phyloP scores from a whole-genome alignment of 768 basidiomycete species.

The Sistotremastrum suecicum region DNA sequence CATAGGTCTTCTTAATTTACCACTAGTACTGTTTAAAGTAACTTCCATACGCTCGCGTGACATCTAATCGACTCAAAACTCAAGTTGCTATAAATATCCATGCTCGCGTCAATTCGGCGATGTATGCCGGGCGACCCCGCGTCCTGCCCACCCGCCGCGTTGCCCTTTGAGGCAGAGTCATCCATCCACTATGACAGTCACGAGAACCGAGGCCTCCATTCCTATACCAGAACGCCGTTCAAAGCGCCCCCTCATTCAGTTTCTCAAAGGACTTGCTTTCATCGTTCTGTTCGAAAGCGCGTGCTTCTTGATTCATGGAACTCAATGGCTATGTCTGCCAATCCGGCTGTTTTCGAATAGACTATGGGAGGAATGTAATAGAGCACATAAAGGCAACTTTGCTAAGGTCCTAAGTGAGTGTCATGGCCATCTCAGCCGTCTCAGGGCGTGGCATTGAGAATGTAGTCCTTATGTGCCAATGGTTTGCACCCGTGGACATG shows the following conservation, averaged over 20 bases:
- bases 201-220: neutral
- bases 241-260: slow-evolving; percentile 16
- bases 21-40: too few species aligned
- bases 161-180: too few species aligned
- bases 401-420: slow-evolving; percentile 57
- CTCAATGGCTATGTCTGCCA: slow-evolving; percentile 61
- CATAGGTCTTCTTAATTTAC: too few species aligned
- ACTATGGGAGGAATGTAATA: too few species aligned
- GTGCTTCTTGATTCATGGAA: slow-evolving; percentile 53
- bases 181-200: slow-evolving; percentile 1
- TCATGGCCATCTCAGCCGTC: neutral
- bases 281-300: slow-evolving; percentile 44
- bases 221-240: slow-evolving; percentile 13
- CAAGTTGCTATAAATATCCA: too few species aligned
- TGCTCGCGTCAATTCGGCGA: too few species aligned
- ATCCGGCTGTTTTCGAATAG: slow-evolving; percentile 30
- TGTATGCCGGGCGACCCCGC: too few species aligned
- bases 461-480: slow-evolving; percentile 64
- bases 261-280: slow-evolving; percentile 36
- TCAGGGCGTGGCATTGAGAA: neutral
- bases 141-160: too few species aligned
- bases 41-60: too few species aligned
- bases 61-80: too few species aligned
- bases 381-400: slow-evolving; percentile 71
- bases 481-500: slow-evolving; percentile 68